Conservation (phyloP, 73 alveolate genomes). For the Chromera velia region DNA sequence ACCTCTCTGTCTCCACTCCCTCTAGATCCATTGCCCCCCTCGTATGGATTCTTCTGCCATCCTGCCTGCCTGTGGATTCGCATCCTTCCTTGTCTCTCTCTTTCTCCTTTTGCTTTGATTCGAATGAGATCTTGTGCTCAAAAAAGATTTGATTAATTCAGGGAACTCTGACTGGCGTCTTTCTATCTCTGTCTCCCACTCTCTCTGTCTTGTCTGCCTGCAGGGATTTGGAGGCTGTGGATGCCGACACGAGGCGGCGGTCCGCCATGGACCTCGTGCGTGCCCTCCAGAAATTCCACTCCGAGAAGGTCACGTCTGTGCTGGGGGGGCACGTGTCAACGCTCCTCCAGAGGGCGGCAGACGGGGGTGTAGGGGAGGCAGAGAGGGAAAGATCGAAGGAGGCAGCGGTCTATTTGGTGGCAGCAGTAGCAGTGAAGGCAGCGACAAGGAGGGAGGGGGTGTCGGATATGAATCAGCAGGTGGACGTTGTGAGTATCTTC, state of each 20-base stretch:
- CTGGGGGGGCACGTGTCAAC: constrained; percentile 30
- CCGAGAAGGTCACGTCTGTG: constrained; percentile 9
- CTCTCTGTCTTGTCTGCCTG: no score
- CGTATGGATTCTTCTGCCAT: no score
- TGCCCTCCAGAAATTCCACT: neutral
- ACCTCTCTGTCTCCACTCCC: no score
- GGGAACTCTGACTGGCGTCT: no score
- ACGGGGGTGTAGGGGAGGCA: constrained; percentile 30
- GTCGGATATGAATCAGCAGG: constrained; percentile 27
- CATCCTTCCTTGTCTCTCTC: no score
- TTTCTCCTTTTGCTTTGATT: no score
- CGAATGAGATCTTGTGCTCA: no score
- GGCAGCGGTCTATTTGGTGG: constrained; percentile 25
- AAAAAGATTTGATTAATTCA: no score
- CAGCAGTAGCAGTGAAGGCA: constrained; percentile 37
- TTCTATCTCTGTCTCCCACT: no score
- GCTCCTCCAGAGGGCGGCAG: constrained; percentile 14
- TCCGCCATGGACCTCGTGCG: constrained; percentile 36
- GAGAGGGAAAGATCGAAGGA: constrained; percentile 38
- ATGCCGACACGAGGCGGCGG: constrained; percentile 40
- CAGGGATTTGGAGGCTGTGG: constrained; percentile 43
- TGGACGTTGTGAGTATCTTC: constrained; percentile 24
- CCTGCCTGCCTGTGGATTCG: no score
- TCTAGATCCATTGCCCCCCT: no score
- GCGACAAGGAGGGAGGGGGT: constrained; percentile 25